Conservation (phyloP, 2,329 filamentous ascomycete species). For the Colletotrichum navitas region DNA sequence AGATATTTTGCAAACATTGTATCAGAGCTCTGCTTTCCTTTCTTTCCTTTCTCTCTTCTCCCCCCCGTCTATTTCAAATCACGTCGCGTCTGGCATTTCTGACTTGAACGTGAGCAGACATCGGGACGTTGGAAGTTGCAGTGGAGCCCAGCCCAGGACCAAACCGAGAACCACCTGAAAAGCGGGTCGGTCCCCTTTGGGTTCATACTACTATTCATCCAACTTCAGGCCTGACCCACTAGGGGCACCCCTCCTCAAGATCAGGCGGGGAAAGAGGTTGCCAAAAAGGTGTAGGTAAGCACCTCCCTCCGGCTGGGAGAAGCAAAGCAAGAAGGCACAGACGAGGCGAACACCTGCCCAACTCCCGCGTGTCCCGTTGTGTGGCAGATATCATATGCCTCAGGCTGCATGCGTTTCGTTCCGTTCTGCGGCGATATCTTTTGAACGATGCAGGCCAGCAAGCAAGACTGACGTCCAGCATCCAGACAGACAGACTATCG, state of each 20-base stretch:
- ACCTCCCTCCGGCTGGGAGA: not conserved
- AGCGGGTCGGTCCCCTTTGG: not conserved
- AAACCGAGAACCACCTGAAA: conserved; percentile 12
- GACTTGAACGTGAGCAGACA: conserved; percentile 1
- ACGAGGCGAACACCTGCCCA: not conserved
- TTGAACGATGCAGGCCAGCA: not conserved
- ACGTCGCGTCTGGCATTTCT: not conserved
- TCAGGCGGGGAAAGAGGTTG: not conserved
- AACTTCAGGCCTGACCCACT: not conserved
- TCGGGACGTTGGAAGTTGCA: conserved; percentile 6
- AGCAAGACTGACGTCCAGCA: not conserved
- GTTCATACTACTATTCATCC: too few relatives aligned
- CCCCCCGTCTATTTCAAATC: not conserved
- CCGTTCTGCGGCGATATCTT: not conserved
- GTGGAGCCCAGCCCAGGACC: conserved; percentile 5
- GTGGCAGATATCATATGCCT: not conserved
- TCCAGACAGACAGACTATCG: conserved; percentile 14
- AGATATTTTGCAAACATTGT: not conserved
- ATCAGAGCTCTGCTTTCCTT: too few relatives aligned
- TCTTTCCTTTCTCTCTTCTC: too few relatives aligned
- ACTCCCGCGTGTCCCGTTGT: not conserved
- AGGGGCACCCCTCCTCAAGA: not conserved
- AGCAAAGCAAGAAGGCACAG: not conserved
- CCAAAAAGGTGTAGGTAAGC: not conserved
- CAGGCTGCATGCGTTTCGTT: not conserved